These are phyloP conservation scores for Blakeslea trispora DNA, from an alignment of 371 early-diverging fungal genomes.

Conservation along the genomic window DNA sequence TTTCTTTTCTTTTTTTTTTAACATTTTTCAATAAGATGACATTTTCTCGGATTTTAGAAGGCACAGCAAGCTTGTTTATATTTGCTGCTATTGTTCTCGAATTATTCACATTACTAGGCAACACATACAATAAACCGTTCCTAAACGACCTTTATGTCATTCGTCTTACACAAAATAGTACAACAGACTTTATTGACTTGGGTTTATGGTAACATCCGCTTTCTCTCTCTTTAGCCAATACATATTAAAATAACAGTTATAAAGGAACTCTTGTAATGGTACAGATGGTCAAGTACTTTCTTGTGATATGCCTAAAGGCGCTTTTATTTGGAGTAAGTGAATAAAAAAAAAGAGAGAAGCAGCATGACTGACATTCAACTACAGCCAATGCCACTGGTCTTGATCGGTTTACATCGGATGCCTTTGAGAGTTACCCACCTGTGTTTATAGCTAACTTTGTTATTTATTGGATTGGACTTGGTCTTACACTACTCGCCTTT, in stretches of 20 bases:
- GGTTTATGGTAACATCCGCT: conserved; percentile 49
- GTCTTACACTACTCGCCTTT: conserved; percentile 30
- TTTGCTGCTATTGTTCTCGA: conserved; percentile 40
- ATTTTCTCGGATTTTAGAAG: background rate
- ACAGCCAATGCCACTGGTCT: conserved; percentile 9
- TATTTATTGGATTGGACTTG: conserved; percentile 35
- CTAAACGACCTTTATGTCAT: conserved; percentile 36
- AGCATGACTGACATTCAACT: background rate
- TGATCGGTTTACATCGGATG: background rate
- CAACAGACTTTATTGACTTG: conserved; percentile 27
- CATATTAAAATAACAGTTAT: too few relatives aligned
- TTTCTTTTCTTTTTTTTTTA: background rate
- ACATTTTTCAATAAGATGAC: background rate
- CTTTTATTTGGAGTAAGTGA: conserved; percentile 40
- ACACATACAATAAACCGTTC: conserved; percentile 38
- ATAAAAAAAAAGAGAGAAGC: background rate
- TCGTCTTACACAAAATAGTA: conserved; percentile 14
- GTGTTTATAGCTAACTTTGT: conserved; percentile 37
- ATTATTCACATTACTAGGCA: conserved; percentile 42
- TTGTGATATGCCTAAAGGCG: conserved; percentile 33
- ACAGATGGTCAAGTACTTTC: conserved; percentile 12
- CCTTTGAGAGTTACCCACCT: conserved; percentile 13
- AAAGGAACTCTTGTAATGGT: conserved; percentile 40
- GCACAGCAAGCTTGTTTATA: conserved; percentile 37
- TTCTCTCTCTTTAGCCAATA: too few relatives aligned